These are phyloP conservation scores for Beauveria caledonica DNA, from an alignment of 2,329 filamentous ascomycete genomes.

Conservation along the genomic window DNA sequence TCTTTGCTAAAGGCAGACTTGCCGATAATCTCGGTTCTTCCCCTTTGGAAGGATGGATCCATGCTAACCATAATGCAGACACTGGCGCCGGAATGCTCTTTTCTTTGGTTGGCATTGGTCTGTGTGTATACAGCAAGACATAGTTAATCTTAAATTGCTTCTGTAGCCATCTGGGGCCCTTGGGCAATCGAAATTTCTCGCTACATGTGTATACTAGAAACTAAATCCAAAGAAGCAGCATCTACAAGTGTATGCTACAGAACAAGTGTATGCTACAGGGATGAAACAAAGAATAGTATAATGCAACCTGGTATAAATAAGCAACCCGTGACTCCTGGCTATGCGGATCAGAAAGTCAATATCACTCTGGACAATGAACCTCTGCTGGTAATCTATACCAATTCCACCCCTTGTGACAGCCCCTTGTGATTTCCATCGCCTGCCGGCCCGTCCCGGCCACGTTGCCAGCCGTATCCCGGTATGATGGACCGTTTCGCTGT, in stretches of 20 bases:
- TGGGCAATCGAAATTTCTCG: background rate
- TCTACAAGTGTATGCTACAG: background rate
- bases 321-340: background rate
- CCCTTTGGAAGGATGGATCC: background rate
- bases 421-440: background rate
- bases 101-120: conserved; percentile 69
- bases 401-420: background rate
- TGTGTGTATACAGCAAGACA: conserved; percentile 67
- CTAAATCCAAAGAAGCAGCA: background rate
- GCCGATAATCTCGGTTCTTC: background rate
- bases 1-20: background rate
- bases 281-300: background rate
- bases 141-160: background rate
- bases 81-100: conserved; percentile 76
- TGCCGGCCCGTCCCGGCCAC: background rate
- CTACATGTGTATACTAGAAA: background rate
- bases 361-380: background rate
- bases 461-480: background rate
- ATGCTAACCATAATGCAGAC: conserved; percentile 39
- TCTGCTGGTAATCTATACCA: background rate
- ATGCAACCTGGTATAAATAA: conserved; percentile 2
- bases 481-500: background rate
- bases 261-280: background rate
- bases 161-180: background rate
- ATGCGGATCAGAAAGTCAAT: conserved; percentile 10